Percentiles rank a stretch among this genome's conserved stretches.
Evolutionary conservation across 768 basidiomycete species (phyloP).

Genomic region (Chalciporus pseudorubinellus): DNA sequence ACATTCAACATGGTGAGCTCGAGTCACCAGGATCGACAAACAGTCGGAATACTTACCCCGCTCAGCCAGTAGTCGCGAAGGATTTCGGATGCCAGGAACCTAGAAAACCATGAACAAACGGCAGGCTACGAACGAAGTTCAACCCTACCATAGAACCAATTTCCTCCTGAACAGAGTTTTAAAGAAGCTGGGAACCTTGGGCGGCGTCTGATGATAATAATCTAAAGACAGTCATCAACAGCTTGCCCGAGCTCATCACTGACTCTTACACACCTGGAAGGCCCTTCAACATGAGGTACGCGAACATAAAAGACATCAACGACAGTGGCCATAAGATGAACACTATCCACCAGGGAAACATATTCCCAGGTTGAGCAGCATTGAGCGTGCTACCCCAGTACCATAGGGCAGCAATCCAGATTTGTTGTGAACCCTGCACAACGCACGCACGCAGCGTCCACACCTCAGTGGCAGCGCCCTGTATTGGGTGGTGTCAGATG

Average conservation of each 20-base stretch:
- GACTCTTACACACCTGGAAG: constrained; percentile 61
- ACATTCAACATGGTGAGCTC: constrained; percentile 12
- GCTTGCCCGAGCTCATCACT: not conserved
- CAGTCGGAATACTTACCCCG: constrained; percentile 50
- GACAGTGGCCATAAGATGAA: constrained; percentile 81
- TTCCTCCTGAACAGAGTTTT: constrained; percentile 86
- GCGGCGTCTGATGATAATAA: constrained; percentile 89
- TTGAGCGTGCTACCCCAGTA: constrained; percentile 90
- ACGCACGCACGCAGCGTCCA: constrained; percentile 91
- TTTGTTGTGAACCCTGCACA: constrained; percentile 92
- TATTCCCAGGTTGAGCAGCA: constrained; percentile 44
- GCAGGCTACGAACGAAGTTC: not conserved
- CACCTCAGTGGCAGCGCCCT: constrained; percentile 93
- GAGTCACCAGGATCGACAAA: not conserved
- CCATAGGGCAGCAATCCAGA: constrained; percentile 95
- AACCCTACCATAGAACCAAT: constrained; percentile 74
- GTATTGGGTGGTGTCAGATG: constrained; percentile 10
- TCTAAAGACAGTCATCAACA: constrained; percentile 41
- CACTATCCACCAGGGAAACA: constrained; percentile 84
- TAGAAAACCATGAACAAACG: constrained; percentile 10
- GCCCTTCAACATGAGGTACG: constrained; percentile 81
- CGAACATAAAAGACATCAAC: constrained; percentile 70
- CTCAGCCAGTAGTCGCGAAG: constrained; percentile 92
- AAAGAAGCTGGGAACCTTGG: constrained; percentile 92
- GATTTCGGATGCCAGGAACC: constrained; percentile 87